Percentiles rank a stretch among this genome's conserved stretches.
phyloP scores from a whole-genome alignment of 805 yeast species.

The Starmerella bombicola region DNA sequence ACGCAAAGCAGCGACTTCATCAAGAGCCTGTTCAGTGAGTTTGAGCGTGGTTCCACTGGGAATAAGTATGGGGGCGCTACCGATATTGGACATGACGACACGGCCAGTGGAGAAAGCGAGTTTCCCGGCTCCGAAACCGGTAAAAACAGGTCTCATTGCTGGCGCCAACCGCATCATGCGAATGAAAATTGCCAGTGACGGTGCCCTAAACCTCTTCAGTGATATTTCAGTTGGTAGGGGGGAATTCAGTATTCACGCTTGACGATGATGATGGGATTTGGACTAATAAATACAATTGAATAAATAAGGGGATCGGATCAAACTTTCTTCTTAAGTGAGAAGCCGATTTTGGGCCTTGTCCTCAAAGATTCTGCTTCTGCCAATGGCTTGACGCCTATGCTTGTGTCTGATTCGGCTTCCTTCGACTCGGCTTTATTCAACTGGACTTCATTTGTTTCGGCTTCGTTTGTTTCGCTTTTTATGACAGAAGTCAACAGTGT shows the following conservation, averaged over 20 bases:
- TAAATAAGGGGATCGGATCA: too few relatives aligned
- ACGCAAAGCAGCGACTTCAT: constrained; percentile 29
- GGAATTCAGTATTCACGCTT: too few relatives aligned
- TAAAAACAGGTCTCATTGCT: background rate
- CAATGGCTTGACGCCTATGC: background rate
- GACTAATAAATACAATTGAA: too few relatives aligned
- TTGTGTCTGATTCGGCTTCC: background rate
- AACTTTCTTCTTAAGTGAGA: constrained; percentile 4
- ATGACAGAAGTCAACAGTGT: too few relatives aligned
- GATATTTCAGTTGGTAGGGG: too few relatives aligned
- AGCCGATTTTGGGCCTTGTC: background rate
- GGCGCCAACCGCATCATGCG: background rate
- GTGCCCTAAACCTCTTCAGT: too few relatives aligned
- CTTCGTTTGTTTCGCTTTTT: too few relatives aligned
- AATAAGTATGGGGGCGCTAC: constrained; percentile 61
- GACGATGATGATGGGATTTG: too few relatives aligned
- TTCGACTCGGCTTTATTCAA: too few relatives aligned
- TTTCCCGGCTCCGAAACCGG: background rate
- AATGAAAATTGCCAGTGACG: background rate
- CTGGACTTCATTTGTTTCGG: too few relatives aligned
- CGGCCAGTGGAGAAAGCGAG: constrained; percentile 16
- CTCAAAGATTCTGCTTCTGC: background rate
- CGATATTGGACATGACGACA: constrained; percentile 39
- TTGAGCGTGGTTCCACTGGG: constrained; percentile 47
- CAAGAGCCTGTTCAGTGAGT: constrained; percentile 24